These are phyloP conservation scores for Sisymbrium irio DNA, from an alignment of 345 rosid species.

Conservation along the genomic window DNA sequence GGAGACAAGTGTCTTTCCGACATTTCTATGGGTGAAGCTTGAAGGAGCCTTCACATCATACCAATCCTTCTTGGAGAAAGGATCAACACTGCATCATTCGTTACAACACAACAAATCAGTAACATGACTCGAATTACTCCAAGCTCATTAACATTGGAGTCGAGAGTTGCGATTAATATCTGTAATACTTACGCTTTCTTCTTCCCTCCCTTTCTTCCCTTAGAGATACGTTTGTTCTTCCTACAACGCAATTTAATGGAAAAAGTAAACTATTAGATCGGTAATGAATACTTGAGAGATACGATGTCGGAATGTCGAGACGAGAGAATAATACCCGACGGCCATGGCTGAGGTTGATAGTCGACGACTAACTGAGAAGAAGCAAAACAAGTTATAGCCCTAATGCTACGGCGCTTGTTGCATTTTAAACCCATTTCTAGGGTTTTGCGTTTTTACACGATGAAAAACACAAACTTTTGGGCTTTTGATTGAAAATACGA, in stretches of 20 bases:
- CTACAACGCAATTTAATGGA: conserved; percentile 27
- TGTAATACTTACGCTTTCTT: conserved; percentile 75
- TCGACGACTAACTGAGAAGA: conserved; percentile 15
- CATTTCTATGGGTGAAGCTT: conserved; percentile 53
- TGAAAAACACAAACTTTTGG: neutral
- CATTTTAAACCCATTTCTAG: conserved; percentile 19
- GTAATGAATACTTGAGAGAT: neutral
- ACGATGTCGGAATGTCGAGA: neutral
- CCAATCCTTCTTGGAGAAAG: conserved; percentile 97
- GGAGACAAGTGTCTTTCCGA: conserved; percentile 87
- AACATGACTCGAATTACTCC: neutral
- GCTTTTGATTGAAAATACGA: neutral
- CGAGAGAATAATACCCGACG: conserved; percentile 27
- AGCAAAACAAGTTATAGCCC: neutral
- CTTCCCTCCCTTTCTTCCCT: conserved; percentile 95
- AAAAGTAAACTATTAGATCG: neutral
- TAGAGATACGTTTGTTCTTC: conserved; percentile 96
- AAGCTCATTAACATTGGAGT: neutral
- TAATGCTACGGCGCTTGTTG: conserved; percentile 23
- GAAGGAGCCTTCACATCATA: conserved; percentile 96
- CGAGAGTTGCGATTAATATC: neutral
- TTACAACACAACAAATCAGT: neutral
- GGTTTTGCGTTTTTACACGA: conserved; percentile 18
- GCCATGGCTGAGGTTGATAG: conserved; percentile 31
- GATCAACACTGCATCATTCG: conserved; percentile 58